Percentiles rank a stretch among this genome's conserved stretches.
Evolutionary conservation across 345 rosid genomes (phyloP).

Genomic region (Citrus hindsii): DNA sequence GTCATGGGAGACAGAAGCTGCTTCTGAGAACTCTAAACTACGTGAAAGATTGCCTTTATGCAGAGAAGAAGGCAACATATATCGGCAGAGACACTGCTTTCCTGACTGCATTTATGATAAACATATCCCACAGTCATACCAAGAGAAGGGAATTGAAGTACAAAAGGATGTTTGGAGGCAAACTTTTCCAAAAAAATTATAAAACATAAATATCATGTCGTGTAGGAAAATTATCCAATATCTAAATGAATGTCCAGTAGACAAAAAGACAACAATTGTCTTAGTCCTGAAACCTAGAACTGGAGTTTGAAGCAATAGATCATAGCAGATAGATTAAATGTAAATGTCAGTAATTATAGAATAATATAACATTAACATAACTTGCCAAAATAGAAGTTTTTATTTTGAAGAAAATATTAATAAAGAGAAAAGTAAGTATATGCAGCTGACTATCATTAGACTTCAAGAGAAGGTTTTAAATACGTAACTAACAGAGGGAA

Average conservation of each 20-base stretch:
- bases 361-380: not conserved
- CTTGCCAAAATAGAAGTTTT: not conserved
- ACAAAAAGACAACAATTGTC: not conserved
- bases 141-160: constrained; percentile 2
- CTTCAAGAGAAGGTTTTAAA: not conserved
- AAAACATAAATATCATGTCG: not conserved
- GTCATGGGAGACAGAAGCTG: constrained; percentile 45
- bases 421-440: not conserved
- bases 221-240: not conserved
- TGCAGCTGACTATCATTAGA: not conserved
- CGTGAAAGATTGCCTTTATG: constrained; percentile 37
- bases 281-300: not conserved
- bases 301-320: not conserved
- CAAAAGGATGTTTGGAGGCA: not conserved
- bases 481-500: not conserved
- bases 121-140: constrained; percentile 2
- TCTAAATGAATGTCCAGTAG: not conserved
- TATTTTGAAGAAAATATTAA: not conserved
- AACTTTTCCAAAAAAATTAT: not conserved
- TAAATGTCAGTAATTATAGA: not conserved
- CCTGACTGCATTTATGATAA: constrained; percentile 69
- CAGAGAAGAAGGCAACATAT: constrained; percentile 62
- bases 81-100: constrained; percentile 83
- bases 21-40: constrained; percentile 48
- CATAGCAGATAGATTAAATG: not conserved